Evolutionary conservation across 2,329 filamentous ascomycete species (phyloP), one percentile per base, ranked within the genome.

Genomic region (Exophiala phaeomuriformis): DNA sequence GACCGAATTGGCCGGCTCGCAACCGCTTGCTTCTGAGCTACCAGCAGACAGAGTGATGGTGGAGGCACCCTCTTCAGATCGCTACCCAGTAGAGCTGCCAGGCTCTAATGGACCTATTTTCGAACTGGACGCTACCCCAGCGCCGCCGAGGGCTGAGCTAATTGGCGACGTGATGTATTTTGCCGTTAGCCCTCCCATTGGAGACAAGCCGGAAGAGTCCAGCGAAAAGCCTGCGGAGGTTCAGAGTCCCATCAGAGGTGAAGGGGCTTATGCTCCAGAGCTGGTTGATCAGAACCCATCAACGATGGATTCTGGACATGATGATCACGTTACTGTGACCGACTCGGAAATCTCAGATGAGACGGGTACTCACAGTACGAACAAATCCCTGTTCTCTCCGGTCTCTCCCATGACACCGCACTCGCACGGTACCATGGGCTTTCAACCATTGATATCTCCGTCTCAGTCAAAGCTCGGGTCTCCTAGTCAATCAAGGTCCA

Each of bases 111-210:
- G 58, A 8, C 57, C 66, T 12, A 59, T 71, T 4, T 71, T 67
- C 57, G 73, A 76, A 56, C 64, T 75, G 10, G 55, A 64, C 46
- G 64, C 65, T 32, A 69, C 69, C 35, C 68, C 71, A 6, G 56
- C 60, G 19, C 49, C 51, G 33, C 67, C 67, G n/a, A 55, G 63
- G 12, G 66, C 60, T 33, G 71, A 72, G 51, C 61, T 72, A n/a
- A 59, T 66, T 28, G 68, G 58, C 5, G 67, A 73, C 62, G 50
- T 63, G 41, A 64, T 69, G 47, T 64, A 67, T 31, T 61, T 69
- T 29, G 60, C 64, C 5, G 47, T 68, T 9, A 65, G 65, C 27
- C 64, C 68, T 41, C 64, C 67, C 7, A 48, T 65, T 0, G 69
- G 70, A 30, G 70, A 73, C 36, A 61, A 64, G 44, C 55, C 68